These are phyloP conservation scores for Pilaira anomala DNA, from an alignment of 192 early-diverging fungal species.

Conservation along the genomic window DNA sequence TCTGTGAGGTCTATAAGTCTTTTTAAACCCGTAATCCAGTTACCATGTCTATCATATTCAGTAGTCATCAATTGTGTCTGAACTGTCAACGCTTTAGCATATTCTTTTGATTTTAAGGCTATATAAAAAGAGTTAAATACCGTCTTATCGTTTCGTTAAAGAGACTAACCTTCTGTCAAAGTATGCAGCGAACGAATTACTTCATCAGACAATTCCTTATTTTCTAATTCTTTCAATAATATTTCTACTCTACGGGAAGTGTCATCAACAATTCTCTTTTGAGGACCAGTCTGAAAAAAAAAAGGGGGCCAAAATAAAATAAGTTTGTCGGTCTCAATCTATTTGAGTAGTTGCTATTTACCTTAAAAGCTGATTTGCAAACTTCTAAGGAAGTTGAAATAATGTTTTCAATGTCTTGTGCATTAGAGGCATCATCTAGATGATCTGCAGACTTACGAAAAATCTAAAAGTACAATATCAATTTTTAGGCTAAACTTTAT, in stretches of 20 bases:
- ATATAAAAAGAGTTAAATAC: neutral
- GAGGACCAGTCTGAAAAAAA: neutral
- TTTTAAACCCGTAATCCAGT: slow-evolving; percentile 47
- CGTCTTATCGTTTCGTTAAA: no score
- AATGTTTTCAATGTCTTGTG: neutral
- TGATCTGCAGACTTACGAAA: neutral
- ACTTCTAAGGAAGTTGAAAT: neutral
- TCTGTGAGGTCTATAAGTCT: slow-evolving; percentile 40
- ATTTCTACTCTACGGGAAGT: slow-evolving; percentile 1
- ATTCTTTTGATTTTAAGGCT: slow-evolving; percentile 38
- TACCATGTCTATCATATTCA: slow-evolving; percentile 45
- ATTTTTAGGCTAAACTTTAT: neutral
- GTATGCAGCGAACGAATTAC: neutral
- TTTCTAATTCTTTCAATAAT: slow-evolving; percentile 4
- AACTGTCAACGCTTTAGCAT: slow-evolving; percentile 34
- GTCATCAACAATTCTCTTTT: slow-evolving; percentile 14
- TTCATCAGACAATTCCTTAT: neutral
- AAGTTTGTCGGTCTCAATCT: no score
- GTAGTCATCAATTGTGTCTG: slow-evolving; percentile 46
- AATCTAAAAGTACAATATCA: neutral
- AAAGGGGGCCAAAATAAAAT: neutral
- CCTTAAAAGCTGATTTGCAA: neutral
- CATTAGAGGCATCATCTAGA: neutral
- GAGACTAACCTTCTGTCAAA: neutral
- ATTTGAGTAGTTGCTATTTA: neutral